phyloP scores from a whole-genome alignment of 108 stramenopile genomes.

The Nannochloropsis salina region DNA sequence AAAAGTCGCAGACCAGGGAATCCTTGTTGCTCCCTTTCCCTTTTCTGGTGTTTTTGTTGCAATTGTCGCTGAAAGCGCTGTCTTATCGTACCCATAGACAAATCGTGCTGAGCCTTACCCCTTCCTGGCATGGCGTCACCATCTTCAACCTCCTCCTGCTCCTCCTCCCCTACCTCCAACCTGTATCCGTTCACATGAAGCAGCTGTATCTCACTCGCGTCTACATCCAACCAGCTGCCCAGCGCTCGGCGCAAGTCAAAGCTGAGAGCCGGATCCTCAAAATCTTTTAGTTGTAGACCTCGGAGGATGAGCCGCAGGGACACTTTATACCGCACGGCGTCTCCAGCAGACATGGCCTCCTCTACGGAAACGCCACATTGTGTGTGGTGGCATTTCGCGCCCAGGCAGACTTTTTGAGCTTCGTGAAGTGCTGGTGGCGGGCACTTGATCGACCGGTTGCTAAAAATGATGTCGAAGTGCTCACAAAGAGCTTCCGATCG shows the following conservation, averaged over 20 bases:
- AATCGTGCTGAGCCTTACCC: background rate
- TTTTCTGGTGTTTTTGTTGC: background rate
- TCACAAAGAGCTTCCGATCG: background rate
- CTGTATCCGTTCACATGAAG: background rate
- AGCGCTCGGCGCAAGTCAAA: background rate
- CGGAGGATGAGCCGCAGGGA: background rate
- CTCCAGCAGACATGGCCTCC: background rate
- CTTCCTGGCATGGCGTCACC: background rate
- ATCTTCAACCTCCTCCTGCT: background rate
- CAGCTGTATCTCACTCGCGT: background rate
- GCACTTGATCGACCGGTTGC: background rate
- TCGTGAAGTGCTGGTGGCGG: background rate
- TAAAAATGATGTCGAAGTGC: background rate
- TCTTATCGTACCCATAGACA: background rate
- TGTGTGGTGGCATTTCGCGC: background rate
- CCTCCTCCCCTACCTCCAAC: background rate
- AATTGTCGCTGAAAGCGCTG: background rate
- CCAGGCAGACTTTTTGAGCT: background rate
- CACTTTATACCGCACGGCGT: conserved; percentile 1
- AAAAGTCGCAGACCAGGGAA: background rate
- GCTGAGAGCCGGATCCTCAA: background rate
- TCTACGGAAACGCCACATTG: background rate
- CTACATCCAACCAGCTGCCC: background rate
- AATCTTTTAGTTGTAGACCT: background rate
- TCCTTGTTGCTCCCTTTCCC: background rate